Evolutionary conservation across 176 grass and related monocot species (phyloP), one percentile per base, ranked within the genome.

Genomic region (Avena insularis): DNA sequence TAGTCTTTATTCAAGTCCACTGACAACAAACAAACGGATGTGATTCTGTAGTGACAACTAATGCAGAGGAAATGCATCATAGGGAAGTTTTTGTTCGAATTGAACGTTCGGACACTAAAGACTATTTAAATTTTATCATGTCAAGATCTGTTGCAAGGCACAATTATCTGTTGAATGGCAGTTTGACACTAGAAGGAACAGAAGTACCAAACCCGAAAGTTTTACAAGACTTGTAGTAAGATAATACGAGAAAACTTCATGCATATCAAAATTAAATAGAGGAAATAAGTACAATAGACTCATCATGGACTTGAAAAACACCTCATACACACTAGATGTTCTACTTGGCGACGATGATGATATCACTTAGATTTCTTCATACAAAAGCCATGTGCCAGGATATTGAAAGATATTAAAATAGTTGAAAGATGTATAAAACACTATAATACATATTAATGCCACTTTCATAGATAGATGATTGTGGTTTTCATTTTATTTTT

Each of bases 1-100:
- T 10, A 65, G 27, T 1, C 23, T 53, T 86, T 84, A 84, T 43
- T 62, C 36, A 66, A 59, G 51, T 79, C 66, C 9, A 73, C 10
- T 15, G 66, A 9, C 20, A 25, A 25, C 25, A 25, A 25, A 25
- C 25, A 25, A 83, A 73, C 56, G 66, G 9, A 48, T 51, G 12
- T 5, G 10, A 12, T 46, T 33, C 29, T 20, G 46, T 74, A 9
- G 35, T 77, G 50, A 67, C 9, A 33, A 55, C 11, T 69, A 9
- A 38, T 2, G 14, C 45, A 65, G 21, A 61, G 29, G 6, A 47
- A 47, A 47, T 47, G 46, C 4, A 47, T 47, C 46, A 47, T 47
- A 47, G 8, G 46, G 8, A 27, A 62, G 48, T 0, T 40, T 40
- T n/a, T 27, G 14, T 36, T 65, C 25, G 15, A 40, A 12, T 55